Percentiles rank a stretch among this genome's conserved stretches.
These are phyloP conservation scores for Cytidiella melzeri DNA, from an alignment of 768 basidiomycete species.

Conservation along the genomic window DNA sequence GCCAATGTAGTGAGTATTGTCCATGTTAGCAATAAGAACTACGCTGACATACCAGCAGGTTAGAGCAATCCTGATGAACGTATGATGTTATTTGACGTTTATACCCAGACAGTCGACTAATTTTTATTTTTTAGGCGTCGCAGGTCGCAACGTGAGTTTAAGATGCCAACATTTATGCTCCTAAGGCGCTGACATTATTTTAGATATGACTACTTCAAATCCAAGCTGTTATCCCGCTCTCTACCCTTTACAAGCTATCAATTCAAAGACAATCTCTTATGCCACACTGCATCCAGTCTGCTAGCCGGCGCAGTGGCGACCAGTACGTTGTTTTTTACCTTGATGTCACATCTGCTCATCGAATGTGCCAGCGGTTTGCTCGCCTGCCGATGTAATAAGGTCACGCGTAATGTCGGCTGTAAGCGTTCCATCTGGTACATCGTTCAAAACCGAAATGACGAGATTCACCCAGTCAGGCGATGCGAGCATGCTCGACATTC, in stretches of 20 bases:
- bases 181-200: too few species aligned
- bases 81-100: slow-evolving; percentile 30
- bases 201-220: slow-evolving; percentile 78
- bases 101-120: slow-evolving; percentile 3
- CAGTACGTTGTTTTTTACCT: slow-evolving; percentile 39
- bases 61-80: slow-evolving; percentile 72
- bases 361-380: slow-evolving; percentile 56
- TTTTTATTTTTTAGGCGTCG: slow-evolving; percentile 43
- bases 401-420: slow-evolving; percentile 78
- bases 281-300: slow-evolving; percentile 65
- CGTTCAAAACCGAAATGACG: too few species aligned
- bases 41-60: slow-evolving; percentile 28
- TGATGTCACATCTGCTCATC: background rate
- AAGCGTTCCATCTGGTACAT: too few species aligned
- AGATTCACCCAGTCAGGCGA: slow-evolving; percentile 42
- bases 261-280: slow-evolving; percentile 55
- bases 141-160: slow-evolving; percentile 76
- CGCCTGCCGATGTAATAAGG: slow-evolving; percentile 71
- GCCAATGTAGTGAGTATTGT: slow-evolving; percentile 60
- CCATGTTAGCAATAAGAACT: slow-evolving; percentile 1
- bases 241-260: slow-evolving; percentile 54
- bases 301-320: slow-evolving; percentile 74
- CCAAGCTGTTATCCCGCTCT: slow-evolving; percentile 42
- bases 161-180: background rate
- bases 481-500: slow-evolving; percentile 40